phyloP scores from a whole-genome alignment of 1,139 yeast genomes.

The Pneumocystis sp. region DNA sequence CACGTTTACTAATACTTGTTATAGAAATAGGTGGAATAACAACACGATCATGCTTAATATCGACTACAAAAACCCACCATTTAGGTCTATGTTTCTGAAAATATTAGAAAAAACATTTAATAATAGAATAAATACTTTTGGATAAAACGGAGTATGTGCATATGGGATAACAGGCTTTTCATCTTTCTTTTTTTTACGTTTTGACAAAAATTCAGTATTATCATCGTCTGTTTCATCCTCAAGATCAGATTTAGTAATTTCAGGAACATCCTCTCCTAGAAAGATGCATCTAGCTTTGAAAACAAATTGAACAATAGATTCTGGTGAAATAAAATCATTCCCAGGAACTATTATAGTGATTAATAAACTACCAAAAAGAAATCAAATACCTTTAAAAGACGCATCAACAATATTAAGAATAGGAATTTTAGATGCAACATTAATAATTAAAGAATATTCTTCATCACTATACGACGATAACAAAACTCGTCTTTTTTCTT shows the following conservation, averaged over 20 bases:
- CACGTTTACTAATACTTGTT: conserved; percentile 6
- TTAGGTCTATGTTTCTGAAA: conserved; percentile 8
- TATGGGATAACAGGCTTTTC: background rate
- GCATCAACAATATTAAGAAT: conserved; percentile 53
- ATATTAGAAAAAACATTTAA: conserved; percentile 6
- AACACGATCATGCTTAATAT: conserved; percentile 12
- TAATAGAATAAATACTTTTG: background rate
- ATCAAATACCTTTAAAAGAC: conserved; percentile 35
- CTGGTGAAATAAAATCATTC: conserved; percentile 60
- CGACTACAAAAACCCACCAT: conserved; percentile 12
- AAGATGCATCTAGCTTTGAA: conserved; percentile 47
- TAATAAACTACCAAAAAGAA: background rate
- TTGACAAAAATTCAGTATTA: background rate
- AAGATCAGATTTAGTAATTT: background rate
- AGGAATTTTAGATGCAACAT: conserved; percentile 56
- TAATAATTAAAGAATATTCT: conserved; percentile 36
- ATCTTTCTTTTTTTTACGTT: conserved; percentile 3
- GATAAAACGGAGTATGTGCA: conserved; percentile 2
- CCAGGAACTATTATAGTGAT: conserved; percentile 48
- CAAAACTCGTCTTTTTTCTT: conserved; percentile 39
- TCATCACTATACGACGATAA: conserved; percentile 37
- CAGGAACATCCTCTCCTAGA: background rate
- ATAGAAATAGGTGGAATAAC: conserved; percentile 10
- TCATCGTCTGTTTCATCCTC: background rate
- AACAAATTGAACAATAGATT: conserved; percentile 57